Evolutionary conservation across 2,329 filamentous ascomycete species (phyloP).

Genomic region (Fusarium coffeatum): DNA sequence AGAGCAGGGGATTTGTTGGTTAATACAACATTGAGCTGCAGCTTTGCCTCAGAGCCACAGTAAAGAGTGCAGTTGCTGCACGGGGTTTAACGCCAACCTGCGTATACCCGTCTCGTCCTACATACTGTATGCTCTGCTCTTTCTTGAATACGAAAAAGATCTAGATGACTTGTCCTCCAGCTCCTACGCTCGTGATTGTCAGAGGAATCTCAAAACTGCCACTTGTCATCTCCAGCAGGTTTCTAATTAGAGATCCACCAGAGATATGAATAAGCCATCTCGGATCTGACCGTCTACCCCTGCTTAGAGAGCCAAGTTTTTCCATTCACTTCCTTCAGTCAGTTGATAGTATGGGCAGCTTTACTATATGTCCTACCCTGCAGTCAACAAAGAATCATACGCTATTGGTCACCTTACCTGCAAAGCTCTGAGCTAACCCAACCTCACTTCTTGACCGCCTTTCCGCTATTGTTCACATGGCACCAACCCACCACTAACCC

Average conservation of each 20-base stretch:
- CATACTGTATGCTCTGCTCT: background rate
- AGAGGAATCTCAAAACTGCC: slow-evolving; percentile 10
- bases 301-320: slow-evolving; percentile 16
- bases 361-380: slow-evolving; percentile 25
- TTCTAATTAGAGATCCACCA: slow-evolving; percentile 23
- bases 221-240: slow-evolving; percentile 18
- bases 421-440: background rate
- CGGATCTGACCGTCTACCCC: slow-evolving; percentile 16
- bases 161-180: slow-evolving; percentile 1
- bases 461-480: slow-evolving; percentile 39
- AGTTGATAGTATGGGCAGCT: background rate
- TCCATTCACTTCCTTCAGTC: slow-evolving; percentile 5
- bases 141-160: slow-evolving; percentile 5
- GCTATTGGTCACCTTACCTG: slow-evolving; percentile 18
- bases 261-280: background rate
- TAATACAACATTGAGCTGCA: slow-evolving; percentile 22
- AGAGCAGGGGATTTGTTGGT: slow-evolving; percentile 7
- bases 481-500: slow-evolving; percentile 10
- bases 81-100: background rate
- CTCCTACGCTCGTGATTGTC: slow-evolving; percentile 3
- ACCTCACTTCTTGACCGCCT: slow-evolving; percentile 40
- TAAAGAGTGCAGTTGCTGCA: background rate
- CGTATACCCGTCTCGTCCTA: background rate
- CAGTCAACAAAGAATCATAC: slow-evolving; percentile 6
- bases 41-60: slow-evolving; percentile 16